phyloP scores from a whole-genome alignment of 1,139 yeast species.

The Debaryomyces sp. region DNA sequence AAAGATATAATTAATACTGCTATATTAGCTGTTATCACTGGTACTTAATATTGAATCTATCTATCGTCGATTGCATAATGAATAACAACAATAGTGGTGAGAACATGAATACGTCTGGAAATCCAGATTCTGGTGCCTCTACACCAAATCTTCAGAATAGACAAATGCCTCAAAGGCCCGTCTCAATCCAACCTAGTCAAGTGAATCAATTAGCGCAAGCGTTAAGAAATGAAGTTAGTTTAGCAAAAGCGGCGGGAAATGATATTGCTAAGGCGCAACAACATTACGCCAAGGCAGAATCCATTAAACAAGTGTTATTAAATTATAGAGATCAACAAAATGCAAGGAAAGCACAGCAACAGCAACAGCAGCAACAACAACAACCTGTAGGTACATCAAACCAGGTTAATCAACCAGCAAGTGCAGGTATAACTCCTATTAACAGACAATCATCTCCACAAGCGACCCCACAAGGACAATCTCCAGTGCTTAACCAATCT shows the following conservation, averaged over 20 bases:
- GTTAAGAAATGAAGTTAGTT: slow-evolving; percentile 62
- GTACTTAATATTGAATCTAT: not conserved
- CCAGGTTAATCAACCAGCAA: not conserved
- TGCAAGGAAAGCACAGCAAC: slow-evolving; percentile 24
- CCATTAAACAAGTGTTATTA: slow-evolving; percentile 53
- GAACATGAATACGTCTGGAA: slow-evolving; percentile 3
- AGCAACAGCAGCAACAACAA: slow-evolving; percentile 28
- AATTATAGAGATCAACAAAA: slow-evolving; percentile 46
- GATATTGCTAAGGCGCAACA: slow-evolving; percentile 72
- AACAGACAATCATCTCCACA: slow-evolving; percentile 4
- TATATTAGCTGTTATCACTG: not conserved
- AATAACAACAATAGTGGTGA: slow-evolving; percentile 8
- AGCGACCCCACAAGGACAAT: slow-evolving; percentile 8
- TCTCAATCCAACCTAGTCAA: slow-evolving; percentile 54
- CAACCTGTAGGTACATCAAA: slow-evolving; percentile 7
- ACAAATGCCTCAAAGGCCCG: slow-evolving; percentile 18
- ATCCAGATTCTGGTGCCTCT: slow-evolving; percentile 2
- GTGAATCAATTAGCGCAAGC: slow-evolving; percentile 62
- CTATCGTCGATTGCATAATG: not conserved
- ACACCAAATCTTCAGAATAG: slow-evolving; percentile 8
- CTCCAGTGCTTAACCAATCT: slow-evolving; percentile 6
- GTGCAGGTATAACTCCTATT: not conserved
- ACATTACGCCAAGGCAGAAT: slow-evolving; percentile 68
- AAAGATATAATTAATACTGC: not conserved
- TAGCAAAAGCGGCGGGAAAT: slow-evolving; percentile 55